Conservation (phyloP, 495 filamentous ascomycete species). For the Chaetomium fimeti region DNA sequence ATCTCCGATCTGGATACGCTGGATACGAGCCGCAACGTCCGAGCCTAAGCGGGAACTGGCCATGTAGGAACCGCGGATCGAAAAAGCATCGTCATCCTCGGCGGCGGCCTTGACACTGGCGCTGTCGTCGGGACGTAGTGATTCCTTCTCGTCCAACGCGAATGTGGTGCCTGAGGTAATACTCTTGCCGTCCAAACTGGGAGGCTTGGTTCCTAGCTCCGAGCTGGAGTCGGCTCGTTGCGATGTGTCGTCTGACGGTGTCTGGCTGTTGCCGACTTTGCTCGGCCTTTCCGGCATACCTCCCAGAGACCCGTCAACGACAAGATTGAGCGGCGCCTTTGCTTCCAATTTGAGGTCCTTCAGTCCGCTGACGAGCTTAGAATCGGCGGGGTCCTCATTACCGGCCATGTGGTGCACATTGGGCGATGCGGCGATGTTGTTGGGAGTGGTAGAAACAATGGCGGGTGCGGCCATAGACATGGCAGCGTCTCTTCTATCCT, state of each 20-base stretch:
- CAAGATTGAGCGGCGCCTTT: conserved; percentile 44
- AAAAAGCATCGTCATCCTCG: conserved; percentile 84
- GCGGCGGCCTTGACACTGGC: conserved; percentile 81
- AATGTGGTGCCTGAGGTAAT: conserved; percentile 88
- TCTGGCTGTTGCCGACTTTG: conserved; percentile 42
- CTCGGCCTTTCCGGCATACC: conserved; percentile 33
- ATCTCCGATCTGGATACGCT: conserved; percentile 74
- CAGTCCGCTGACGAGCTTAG: conserved; percentile 40
- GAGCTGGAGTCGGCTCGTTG: conserved; percentile 64
- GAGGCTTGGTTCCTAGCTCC: conserved; percentile 75
- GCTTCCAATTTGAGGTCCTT: conserved; percentile 40
- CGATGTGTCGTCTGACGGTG: conserved; percentile 49
- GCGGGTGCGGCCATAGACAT: conserved; percentile 17
- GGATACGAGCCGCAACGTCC: conserved; percentile 74
- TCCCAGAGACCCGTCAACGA: conserved; percentile 51
- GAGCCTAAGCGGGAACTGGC: conserved; percentile 75
- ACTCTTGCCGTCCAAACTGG: conserved; percentile 87
- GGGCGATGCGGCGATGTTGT: conserved; percentile 17
- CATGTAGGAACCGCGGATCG: conserved; percentile 66
- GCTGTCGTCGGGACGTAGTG: conserved; percentile 87
- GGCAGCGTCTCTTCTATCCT: conserved; percentile 17
- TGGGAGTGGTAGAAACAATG: conserved; percentile 7
- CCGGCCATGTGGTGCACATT: conserved; percentile 11
- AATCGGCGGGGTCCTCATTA: conserved; percentile 10
- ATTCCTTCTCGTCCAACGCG: conserved; percentile 92